phyloP scores from a whole-genome alignment of 2,329 filamentous ascomycete genomes.

The Trichoderma sp. region DNA sequence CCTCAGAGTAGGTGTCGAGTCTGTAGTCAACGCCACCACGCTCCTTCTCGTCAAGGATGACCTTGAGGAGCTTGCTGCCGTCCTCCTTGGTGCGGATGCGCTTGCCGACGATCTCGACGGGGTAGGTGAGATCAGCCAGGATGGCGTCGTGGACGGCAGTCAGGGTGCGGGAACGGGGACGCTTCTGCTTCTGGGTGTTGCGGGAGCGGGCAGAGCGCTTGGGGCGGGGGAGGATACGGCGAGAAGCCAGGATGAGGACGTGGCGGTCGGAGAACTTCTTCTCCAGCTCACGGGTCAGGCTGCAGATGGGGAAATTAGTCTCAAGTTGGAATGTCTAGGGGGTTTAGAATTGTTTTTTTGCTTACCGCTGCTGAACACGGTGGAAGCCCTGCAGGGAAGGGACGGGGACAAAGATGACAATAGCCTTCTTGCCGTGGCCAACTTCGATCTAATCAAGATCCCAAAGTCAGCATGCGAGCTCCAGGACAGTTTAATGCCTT shows the following conservation, averaged over 20 bases:
- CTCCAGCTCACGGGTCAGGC: constrained; percentile 99
- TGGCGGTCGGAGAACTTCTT: constrained; percentile 99
- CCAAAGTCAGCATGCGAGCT: constrained; percentile 76
- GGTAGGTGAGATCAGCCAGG: constrained; percentile 97
- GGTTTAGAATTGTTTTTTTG: constrained; percentile 32
- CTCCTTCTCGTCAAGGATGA: constrained; percentile 99
- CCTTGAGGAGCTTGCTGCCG: constrained; percentile 97
- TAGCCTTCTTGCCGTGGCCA: constrained; percentile 99
- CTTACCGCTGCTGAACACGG: constrained; percentile 99
- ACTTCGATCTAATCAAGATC: constrained; percentile 90
- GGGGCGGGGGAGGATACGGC: constrained; percentile 97
- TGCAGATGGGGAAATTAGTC: constrained; percentile 43
- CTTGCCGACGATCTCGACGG: constrained; percentile 99
- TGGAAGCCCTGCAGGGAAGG: constrained; percentile 98
- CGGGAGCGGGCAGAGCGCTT: constrained; percentile 97
- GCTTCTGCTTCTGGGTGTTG: constrained; percentile 98
- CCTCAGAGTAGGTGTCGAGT: constrained; percentile 99
- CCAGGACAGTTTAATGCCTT: constrained; percentile 65
- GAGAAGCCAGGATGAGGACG: constrained; percentile 97
- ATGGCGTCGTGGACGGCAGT: constrained; percentile 99
- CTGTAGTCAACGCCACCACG: constrained; percentile 98
- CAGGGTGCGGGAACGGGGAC: constrained; percentile 94
- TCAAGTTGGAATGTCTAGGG: not conserved
- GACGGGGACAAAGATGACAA: constrained; percentile 99
- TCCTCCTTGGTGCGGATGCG: constrained; percentile 98